These are phyloP conservation scores for Globisporangium polare DNA, from an alignment of 352 stramenopile species.

Conservation along the genomic window DNA sequence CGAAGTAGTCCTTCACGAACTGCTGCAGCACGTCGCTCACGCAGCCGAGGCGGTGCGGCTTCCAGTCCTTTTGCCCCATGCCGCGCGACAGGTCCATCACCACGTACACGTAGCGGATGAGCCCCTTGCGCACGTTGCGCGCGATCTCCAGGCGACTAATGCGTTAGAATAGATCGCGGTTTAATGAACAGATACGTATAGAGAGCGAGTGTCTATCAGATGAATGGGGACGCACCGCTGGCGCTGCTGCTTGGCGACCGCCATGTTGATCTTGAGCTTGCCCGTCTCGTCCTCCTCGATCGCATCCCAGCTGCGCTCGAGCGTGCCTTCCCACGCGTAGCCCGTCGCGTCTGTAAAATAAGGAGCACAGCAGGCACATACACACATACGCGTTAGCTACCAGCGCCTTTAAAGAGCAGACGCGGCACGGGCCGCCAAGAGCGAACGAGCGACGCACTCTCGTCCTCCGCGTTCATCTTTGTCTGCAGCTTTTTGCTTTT, in stretches of 20 bases:
- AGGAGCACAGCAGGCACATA: constrained; percentile 4
- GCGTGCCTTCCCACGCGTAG: constrained; percentile 81
- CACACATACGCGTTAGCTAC: neutral
- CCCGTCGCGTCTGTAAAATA: constrained; percentile 25
- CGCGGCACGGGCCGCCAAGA: neutral
- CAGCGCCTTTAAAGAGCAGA: no score
- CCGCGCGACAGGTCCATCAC: constrained; percentile 83
- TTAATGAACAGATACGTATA: neutral
- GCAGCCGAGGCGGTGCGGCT: constrained; percentile 72
- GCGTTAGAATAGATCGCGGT: no score
- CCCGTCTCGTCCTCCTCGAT: constrained; percentile 84
- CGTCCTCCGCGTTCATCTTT: constrained; percentile 9
- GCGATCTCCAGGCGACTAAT: constrained; percentile 77
- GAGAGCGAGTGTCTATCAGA: neutral
- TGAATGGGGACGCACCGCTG: constrained; percentile 42
- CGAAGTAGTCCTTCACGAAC: constrained; percentile 91
- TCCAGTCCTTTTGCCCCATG: constrained; percentile 87
- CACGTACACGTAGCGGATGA: constrained; percentile 86
- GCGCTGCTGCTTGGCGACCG: constrained; percentile 60
- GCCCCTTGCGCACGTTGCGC: constrained; percentile 78
- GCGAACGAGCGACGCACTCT: constrained; percentile 10
- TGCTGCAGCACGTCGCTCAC: constrained; percentile 69
- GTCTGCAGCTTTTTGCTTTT: neutral
- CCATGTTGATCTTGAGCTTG: constrained; percentile 72
- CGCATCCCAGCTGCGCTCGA: constrained; percentile 84